These are phyloP conservation scores for Fusarium protoensiforme DNA, from an alignment of 2,329 filamentous ascomycete species.

Conservation along the genomic window DNA sequence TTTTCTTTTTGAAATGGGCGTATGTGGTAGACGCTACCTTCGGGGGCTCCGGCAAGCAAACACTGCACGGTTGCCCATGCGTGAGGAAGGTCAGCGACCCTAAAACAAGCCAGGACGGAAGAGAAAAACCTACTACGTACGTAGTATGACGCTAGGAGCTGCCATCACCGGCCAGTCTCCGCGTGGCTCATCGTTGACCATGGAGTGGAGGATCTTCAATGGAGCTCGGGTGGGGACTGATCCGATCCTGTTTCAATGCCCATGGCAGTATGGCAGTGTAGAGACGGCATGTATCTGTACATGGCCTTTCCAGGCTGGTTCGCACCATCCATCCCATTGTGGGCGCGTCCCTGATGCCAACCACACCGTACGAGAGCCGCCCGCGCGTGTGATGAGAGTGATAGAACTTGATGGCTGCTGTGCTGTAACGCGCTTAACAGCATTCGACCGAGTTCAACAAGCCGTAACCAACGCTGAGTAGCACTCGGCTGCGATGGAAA, in stretches of 20 bases:
- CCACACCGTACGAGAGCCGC: constrained; percentile 9
- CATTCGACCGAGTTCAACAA: neutral
- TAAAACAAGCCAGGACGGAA: constrained; percentile 7
- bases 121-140: constrained; percentile 10
- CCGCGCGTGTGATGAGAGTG: constrained; percentile 16
- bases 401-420: neutral
- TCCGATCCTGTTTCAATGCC: constrained; percentile 22
- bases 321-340: neutral
- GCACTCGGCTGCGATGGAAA: constrained; percentile 12
- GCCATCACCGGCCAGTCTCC: constrained; percentile 22
- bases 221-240: constrained; percentile 30
- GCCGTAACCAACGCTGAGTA: constrained; percentile 23
- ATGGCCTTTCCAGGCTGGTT: neutral
- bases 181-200: constrained; percentile 30
- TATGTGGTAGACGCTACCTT: neutral
- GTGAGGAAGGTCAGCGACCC: neutral
- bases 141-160: constrained; percentile 19
- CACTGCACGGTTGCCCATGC: neutral
- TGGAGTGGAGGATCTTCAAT: constrained; percentile 33
- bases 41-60: constrained; percentile 1
- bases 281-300: constrained; percentile 22
- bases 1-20: neutral
- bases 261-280: constrained; percentile 2
- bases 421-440: constrained; percentile 24
- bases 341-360: constrained; percentile 17